Percentiles rank a stretch among this genome's conserved stretches.
phyloP scores from a whole-genome alignment of 345 rosid genomes.

The Ceriops zippeliana region DNA sequence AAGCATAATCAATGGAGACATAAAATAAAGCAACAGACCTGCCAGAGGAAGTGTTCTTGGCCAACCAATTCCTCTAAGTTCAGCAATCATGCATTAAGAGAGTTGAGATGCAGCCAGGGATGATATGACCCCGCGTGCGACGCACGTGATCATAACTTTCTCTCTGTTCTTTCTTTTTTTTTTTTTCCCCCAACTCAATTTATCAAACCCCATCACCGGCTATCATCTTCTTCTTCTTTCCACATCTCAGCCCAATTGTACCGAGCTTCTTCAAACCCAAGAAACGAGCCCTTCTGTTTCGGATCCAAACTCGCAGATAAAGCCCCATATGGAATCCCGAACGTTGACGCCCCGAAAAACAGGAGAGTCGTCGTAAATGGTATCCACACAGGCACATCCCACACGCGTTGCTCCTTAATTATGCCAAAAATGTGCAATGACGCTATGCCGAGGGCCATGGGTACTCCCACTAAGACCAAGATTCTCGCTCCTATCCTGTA shows the following conservation, averaged over 20 bases:
- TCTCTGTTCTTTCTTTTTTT: too few relatives aligned
- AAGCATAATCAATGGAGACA: too few relatives aligned
- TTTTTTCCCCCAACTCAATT: too few relatives aligned
- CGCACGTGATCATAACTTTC: too few relatives aligned
- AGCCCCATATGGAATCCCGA: slow-evolving; percentile 76
- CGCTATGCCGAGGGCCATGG: slow-evolving; percentile 41
- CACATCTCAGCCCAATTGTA: slow-evolving; percentile 80
- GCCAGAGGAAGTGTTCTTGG: too few relatives aligned
- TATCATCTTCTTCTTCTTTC: slow-evolving; percentile 56
- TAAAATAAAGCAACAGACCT: too few relatives aligned
- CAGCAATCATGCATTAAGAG: too few relatives aligned
- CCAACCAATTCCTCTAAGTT: too few relatives aligned
- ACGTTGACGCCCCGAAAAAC: slow-evolving; percentile 58
- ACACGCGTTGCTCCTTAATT: slow-evolving; percentile 39
- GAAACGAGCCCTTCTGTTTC: slow-evolving; percentile 47
- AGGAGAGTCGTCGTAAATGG: slow-evolving; percentile 45
- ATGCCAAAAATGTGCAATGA: slow-evolving; percentile 32
- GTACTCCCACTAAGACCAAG: slow-evolving; percentile 45
- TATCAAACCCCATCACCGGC: neutral
- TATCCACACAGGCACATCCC: slow-evolving; percentile 69
- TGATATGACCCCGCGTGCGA: too few relatives aligned
- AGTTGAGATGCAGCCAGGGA: too few relatives aligned
- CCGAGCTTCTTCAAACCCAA: slow-evolving; percentile 65
- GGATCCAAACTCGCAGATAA: slow-evolving; percentile 73
- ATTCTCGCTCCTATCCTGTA: slow-evolving; percentile 47